Evolutionary conservation across 148 eudicot species (phyloP).

Genomic region (Rhododendron molle): DNA sequence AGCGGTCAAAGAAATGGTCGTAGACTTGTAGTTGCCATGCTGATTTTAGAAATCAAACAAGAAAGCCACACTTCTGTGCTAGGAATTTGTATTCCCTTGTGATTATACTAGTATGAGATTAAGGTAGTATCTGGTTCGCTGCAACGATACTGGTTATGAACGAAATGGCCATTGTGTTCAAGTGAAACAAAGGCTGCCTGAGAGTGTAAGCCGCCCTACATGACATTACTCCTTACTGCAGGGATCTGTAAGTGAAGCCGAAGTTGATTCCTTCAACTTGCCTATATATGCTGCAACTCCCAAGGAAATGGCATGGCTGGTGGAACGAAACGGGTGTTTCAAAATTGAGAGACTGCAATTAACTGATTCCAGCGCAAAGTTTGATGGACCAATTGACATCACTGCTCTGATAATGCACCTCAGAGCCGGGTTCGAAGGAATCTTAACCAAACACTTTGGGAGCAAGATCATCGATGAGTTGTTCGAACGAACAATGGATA

Average conservation of each 20-base stretch:
- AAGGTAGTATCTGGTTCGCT: not conserved
- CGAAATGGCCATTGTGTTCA: not conserved
- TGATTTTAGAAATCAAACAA: too few species aligned
- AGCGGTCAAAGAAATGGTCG: not conserved
- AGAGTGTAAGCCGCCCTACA: not conserved
- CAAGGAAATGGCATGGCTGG: not conserved
- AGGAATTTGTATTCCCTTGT: too few species aligned
- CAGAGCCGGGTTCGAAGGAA: slow-evolving; percentile 6
- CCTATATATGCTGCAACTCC: not conserved
- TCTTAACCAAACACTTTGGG: slow-evolving; percentile 6
- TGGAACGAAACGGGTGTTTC: slow-evolving; percentile 7
- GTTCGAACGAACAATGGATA: not conserved
- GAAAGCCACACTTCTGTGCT: not conserved
- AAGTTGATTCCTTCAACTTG: slow-evolving; percentile 15
- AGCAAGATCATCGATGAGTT: not conserved
- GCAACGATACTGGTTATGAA: not conserved
- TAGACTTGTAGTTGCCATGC: too few species aligned
- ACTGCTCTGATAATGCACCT: not conserved
- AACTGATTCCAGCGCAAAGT: not conserved
- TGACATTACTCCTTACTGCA: not conserved
- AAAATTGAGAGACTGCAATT: slow-evolving; percentile 2
- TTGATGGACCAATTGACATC: not conserved
- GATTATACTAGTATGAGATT: not conserved
- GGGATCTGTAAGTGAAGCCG: slow-evolving; percentile 6
- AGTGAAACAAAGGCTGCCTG: not conserved